Evolutionary conservation across 768 basidiomycete genomes (phyloP), one percentile per base, ranked within the genome.

Genomic region (Mycena chlorophos): DNA sequence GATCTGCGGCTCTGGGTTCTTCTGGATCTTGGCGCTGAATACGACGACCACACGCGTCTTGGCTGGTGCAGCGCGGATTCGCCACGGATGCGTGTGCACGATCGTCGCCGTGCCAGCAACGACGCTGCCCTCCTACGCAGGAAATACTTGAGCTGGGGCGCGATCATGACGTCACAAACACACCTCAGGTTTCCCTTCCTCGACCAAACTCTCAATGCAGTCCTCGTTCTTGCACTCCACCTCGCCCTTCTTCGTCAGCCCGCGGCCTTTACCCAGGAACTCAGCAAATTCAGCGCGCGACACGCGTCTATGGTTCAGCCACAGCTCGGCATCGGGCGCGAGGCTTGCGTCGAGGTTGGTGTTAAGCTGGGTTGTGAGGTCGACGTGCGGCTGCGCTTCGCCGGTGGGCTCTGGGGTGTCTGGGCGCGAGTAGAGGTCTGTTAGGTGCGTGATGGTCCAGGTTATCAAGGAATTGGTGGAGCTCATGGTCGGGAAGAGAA

Each of bases 11-110:
- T 50, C 22, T 16, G 60, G 56, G 1, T n/a, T 43, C 20, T 20
- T 23, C 43, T 54, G 25, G 3, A 61, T 57, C 37, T 56, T 57
- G 16, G 56, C 60, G 31, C 60, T 57, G 43, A 61, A 61, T 19
- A 39, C 19, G 4, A 61, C 49, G 30, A 61, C 51, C 14, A 54
- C 57, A 28, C 43, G 29, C 14, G 56, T 57, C 51, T 58, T 52
- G 17, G 56, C 56, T 10, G 46, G 56, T 27, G 56, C 60, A 3
- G 56, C 60, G 13, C 60, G 25, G 10, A 61, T 61, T 5, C 49
- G 56, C n/a, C 51, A 61, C 45, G 25, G 26, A 13, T 52, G 50
- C 22, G 60, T 61, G 23, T 48, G 38, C 1, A 61, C 28, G 17
- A 61, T 5, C 16, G 56, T 55, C 30, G 50, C 30, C 51, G 31